These are phyloP conservation scores for Panus rudis DNA, from an alignment of 768 basidiomycete species.

Conservation along the genomic window DNA sequence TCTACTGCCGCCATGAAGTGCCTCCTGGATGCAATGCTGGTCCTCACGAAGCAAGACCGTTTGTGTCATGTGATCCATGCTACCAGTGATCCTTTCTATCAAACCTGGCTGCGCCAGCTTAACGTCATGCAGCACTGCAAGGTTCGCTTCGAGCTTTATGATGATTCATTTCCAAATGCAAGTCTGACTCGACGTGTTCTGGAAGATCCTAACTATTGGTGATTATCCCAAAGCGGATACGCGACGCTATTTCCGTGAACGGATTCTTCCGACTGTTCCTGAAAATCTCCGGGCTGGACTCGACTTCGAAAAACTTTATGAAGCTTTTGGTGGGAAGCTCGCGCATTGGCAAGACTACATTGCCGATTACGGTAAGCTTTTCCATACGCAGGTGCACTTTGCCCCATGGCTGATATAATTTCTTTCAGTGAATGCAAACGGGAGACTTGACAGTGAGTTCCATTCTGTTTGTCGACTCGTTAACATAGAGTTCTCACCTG, in stretches of 20 bases:
- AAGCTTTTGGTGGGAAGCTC: constrained; percentile 79
- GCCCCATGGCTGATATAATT: not conserved
- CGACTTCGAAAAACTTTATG: constrained; percentile 67
- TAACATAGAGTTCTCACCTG: not conserved
- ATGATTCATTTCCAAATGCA: not conserved
- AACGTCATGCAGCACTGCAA: constrained; percentile 83
- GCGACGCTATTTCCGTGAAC: constrained; percentile 55
- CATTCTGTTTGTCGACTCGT: not conserved
- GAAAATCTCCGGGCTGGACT: constrained; percentile 47
- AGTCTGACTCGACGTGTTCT: not conserved
- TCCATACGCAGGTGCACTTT: not conserved
- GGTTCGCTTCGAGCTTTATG: constrained; percentile 26
- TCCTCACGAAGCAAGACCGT: constrained; percentile 83
- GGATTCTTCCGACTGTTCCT: constrained; percentile 62
- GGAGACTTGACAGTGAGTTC: constrained; percentile 59
- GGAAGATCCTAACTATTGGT: constrained; percentile 68
- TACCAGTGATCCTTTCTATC: constrained; percentile 80
- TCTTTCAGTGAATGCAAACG: constrained; percentile 60
- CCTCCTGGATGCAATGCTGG: constrained; percentile 78
- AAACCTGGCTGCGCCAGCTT: constrained; percentile 73
- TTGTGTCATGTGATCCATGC: constrained; percentile 78
- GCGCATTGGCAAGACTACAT: constrained; percentile 80
- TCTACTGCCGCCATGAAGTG: constrained; percentile 79
- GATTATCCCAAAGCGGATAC: constrained; percentile 74
- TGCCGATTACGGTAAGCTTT: constrained; percentile 55